phyloP scores from a whole-genome alignment of 192 early-diverging fungal genomes.

The Backusella parvicylindrica region DNA sequence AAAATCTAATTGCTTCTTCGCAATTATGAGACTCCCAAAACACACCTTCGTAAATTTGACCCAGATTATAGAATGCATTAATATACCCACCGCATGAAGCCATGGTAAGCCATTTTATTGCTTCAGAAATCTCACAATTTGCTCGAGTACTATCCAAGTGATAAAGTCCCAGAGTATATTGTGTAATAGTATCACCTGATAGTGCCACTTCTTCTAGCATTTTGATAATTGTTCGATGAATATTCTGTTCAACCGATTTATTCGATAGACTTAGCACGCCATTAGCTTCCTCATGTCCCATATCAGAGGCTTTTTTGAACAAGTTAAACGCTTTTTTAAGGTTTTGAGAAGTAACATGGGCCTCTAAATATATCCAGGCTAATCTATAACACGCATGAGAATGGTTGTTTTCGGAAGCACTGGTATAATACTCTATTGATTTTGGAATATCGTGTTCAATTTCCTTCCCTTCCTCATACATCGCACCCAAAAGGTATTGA shows the following conservation, averaged over 20 bases:
- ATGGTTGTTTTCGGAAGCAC: slow-evolving; percentile 12
- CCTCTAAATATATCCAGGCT: neutral
- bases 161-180: neutral
- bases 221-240: too few species aligned
- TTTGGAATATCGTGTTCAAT: slow-evolving; percentile 18
- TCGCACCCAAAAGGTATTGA: slow-evolving; percentile 23
- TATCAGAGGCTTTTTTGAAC: too few species aligned
- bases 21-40: too few species aligned
- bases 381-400: slow-evolving; percentile 10
- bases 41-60: neutral
- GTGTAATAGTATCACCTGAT: too few species aligned
- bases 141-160: too few species aligned
- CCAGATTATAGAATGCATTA: neutral
- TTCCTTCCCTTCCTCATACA: slow-evolving; percentile 22
- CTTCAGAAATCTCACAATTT: neutral
- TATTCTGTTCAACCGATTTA: too few species aligned
- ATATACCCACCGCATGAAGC: neutral
- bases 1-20: too few species aligned
- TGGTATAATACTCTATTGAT: slow-evolving; percentile 20
- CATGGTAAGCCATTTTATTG: neutral
- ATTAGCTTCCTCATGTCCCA: too few species aligned
- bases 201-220: too few species aligned
- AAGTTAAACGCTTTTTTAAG: too few species aligned
- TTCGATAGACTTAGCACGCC: too few species aligned
- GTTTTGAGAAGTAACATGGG: too few species aligned